Base-by-base conservation (phyloP, 371 early-diverging fungal genomes). In the Fennellomyces sp. region DNA sequence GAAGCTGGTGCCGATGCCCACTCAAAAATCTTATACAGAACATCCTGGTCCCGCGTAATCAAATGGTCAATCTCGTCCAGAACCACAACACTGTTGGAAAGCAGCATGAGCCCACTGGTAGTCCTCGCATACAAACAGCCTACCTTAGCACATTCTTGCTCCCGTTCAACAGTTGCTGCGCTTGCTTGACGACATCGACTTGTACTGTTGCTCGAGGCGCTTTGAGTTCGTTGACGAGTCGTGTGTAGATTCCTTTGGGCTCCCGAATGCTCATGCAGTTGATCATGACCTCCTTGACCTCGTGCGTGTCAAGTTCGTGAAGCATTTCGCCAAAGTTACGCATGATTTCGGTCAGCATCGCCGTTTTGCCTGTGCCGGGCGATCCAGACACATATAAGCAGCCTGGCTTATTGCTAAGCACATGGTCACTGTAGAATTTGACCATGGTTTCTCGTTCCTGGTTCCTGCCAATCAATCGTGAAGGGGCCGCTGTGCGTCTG, bases 291-390 rank as follows among this genome's bases (percentile, higher is more conserved):
- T 82, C 60, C 45, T 83, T 77, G 35, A 87, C 70, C 25, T 68
- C 60, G 51, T 84, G 73, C 11, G 73, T 19, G 56, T 51, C 45
- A 5, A 65, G 30, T 2, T 56, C 68, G 12, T 78, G 65, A 27
- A 59, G 57, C 53, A 64, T 72, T 70, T 69, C 75, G 12, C 72
- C 58, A 26, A 27, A 33, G 19, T 30, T 36, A 5, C 76, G 74
- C 52, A 85, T 68, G 11, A 88, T 72, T 53, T 91, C 88, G 8
- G 77, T 83, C 30, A 96, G 61, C 54, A 94, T 82, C 10, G 95
- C 96, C 3, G 95, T 96, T 72, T 97, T 97, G 45, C 98, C 98
- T 7, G 97, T 96, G 5, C 98, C 98, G 0, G 98, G 98, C 47
- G 84, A 84, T 2, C 98, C 98, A 7, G 94, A 91, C 17, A 97